phyloP scores from a whole-genome alignment of 2,329 filamentous ascomycete species.

The Sphaceloma murrayae region DNA sequence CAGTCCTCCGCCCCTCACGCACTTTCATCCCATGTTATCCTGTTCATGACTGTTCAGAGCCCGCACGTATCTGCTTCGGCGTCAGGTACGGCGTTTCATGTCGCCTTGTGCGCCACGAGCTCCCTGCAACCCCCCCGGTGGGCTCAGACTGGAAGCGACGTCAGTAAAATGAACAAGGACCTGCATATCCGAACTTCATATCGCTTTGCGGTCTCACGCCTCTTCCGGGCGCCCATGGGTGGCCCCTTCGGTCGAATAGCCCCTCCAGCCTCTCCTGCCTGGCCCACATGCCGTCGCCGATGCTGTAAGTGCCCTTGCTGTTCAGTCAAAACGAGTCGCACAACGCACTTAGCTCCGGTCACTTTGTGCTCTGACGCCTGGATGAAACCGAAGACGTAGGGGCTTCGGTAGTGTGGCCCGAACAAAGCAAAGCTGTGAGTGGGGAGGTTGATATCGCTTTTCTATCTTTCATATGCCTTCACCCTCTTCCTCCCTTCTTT shows the following conservation, averaged over 20 bases:
- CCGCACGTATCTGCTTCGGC: constrained; percentile 4
- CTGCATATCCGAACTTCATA: constrained; percentile 2
- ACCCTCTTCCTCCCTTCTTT: constrained; percentile 2
- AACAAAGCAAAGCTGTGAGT: constrained; percentile 1
- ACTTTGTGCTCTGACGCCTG: constrained; percentile 8
- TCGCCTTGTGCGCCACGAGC: constrained; percentile 5
- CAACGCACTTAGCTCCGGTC: constrained; percentile 8
- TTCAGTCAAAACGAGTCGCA: not conserved
- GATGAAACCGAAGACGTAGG: constrained; percentile 7
- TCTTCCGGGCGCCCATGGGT: constrained; percentile 3
- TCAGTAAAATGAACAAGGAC: constrained; percentile 15
- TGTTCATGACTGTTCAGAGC: not conserved
- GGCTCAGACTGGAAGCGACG: constrained; percentile 9
- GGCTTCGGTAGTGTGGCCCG: constrained; percentile 11
- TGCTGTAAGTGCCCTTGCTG: constrained; percentile 8
- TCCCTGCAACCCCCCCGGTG: not conserved
- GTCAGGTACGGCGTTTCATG: constrained; percentile 10
- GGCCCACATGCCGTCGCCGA: constrained; percentile 5
- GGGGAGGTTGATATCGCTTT: constrained; percentile 16
- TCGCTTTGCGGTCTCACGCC: constrained; percentile 9
- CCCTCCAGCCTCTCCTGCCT: constrained; percentile 5
- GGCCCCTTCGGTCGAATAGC: constrained; percentile 6
- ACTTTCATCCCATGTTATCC: constrained; percentile 13
- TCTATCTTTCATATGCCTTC: constrained; percentile 1
- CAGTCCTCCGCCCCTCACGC: constrained; percentile 18